Percentiles rank a stretch among this genome's conserved stretches.
These are phyloP conservation scores for Ogataea haglerorum DNA, from an alignment of 805 yeast genomes.

Conservation along the genomic window DNA sequence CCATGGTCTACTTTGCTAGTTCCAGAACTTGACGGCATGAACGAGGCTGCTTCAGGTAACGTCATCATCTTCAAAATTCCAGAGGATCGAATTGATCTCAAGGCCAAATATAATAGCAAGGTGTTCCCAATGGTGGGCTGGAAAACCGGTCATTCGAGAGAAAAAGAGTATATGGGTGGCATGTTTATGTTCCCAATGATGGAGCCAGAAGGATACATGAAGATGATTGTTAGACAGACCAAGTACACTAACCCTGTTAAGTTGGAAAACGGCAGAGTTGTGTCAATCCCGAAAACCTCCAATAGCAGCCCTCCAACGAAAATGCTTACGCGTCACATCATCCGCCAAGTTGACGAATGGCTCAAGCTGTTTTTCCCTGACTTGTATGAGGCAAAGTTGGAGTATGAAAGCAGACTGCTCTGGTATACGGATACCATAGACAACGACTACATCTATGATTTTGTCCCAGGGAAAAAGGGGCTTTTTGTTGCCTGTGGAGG, in stretches of 20 bases:
- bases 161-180: constrained; percentile 31
- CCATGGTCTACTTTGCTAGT: constrained; percentile 32
- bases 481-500: constrained; percentile 35
- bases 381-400: constrained; percentile 21
- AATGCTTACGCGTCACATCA: constrained; percentile 26
- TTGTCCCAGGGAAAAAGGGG: constrained; percentile 30
- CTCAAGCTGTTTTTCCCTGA: constrained; percentile 29
- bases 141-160: constrained; percentile 33
- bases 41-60: constrained; percentile 38
- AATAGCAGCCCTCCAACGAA: constrained; percentile 15
- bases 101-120: constrained; percentile 31
- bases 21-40: constrained; percentile 36
- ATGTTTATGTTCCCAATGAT: constrained; percentile 35
- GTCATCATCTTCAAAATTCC: constrained; percentile 36
- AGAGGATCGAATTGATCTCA: constrained; percentile 32
- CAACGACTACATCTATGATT: constrained; percentile 32
- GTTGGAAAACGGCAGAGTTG: constrained; percentile 17
- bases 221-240: constrained; percentile 35
- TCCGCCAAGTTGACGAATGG: constrained; percentile 28
- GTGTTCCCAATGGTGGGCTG: constrained; percentile 36
- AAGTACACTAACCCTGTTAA: constrained; percentile 34
- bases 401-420: constrained; percentile 26
- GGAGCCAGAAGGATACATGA: constrained; percentile 36
- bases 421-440: constrained; percentile 36
- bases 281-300: constrained; percentile 33